Evolutionary conservation across 2,329 filamentous ascomycete genomes (phyloP).

Genomic region (Bipolaris cookei): DNA sequence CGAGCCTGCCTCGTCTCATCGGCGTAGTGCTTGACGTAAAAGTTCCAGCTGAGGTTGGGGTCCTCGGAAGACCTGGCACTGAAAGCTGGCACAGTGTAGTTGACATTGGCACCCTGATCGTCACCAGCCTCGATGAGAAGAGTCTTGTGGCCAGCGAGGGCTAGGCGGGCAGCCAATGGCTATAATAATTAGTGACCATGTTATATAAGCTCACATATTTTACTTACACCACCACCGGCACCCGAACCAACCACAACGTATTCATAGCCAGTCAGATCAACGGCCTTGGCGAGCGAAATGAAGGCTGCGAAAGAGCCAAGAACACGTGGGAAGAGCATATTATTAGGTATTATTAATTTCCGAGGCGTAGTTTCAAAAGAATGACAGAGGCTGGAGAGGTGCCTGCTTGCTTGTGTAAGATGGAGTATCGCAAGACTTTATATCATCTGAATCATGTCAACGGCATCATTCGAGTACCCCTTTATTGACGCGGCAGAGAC

Average conservation of each 20-base stretch:
- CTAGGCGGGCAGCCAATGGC: slow-evolving; percentile 59
- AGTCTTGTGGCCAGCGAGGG: slow-evolving; percentile 64
- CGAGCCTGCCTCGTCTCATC: slow-evolving; percentile 60
- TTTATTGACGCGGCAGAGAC: background rate
- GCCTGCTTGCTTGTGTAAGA: slow-evolving; percentile 18
- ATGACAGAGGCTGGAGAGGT: slow-evolving; percentile 20
- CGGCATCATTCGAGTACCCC: slow-evolving; percentile 2
- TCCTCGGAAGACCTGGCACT: slow-evolving; percentile 63
- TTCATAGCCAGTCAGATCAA: slow-evolving; percentile 58
- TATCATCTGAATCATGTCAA: background rate
- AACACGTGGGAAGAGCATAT: slow-evolving; percentile 33
- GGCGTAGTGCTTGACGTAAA: slow-evolving; percentile 67
- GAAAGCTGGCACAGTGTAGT: slow-evolving; percentile 63
- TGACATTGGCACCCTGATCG: slow-evolving; percentile 59
- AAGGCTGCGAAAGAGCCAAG: slow-evolving; percentile 29
- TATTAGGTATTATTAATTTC: slow-evolving; percentile 14
- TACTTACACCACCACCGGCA: slow-evolving; percentile 35
- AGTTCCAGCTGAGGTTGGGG: slow-evolving; percentile 65
- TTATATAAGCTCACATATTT: background rate
- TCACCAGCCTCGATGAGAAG: slow-evolving; percentile 68
- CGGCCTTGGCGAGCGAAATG: slow-evolving; percentile 32
- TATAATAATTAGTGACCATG: background rate
- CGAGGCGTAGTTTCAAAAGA: slow-evolving; percentile 11
- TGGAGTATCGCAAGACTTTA: slow-evolving; percentile 13
- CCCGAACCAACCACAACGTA: slow-evolving; percentile 67